Evolutionary conservation across 768 basidiomycete species (phyloP).

Genomic region (Pulveroboletus sp.): DNA sequence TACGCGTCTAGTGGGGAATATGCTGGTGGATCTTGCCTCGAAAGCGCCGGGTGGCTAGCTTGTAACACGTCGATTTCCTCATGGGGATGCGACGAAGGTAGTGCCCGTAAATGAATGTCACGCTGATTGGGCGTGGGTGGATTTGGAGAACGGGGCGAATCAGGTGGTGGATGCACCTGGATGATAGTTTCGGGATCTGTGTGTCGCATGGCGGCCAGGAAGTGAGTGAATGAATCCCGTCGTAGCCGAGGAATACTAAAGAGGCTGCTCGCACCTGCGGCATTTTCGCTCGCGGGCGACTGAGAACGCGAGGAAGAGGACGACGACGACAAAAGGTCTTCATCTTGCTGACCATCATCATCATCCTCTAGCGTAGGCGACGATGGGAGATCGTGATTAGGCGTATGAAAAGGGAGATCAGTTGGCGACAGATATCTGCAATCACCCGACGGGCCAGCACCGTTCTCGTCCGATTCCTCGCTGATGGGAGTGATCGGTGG

Average conservation of each 20-base stretch:
- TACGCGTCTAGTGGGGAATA: conserved; percentile 90
- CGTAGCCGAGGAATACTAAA: conserved; percentile 73
- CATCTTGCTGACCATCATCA: conserved; percentile 22
- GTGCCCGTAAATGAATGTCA: conserved; percentile 78
- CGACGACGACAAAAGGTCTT: conserved; percentile 26
- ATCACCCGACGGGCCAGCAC: conserved; percentile 50
- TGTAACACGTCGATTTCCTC: conserved; percentile 27
- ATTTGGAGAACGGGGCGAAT: conserved; percentile 75
- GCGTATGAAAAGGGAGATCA: conserved; percentile 59
- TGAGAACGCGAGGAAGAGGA: conserved; percentile 49
- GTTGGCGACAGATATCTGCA: conserved; percentile 60
- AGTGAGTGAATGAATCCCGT: conserved; percentile 64
- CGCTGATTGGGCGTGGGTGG: conserved; percentile 82
- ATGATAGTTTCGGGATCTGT: conserved; percentile 67
- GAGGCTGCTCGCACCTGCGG: conserved; percentile 81
- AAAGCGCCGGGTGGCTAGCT: conserved; percentile 32
- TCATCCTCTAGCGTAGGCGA: conserved; percentile 30
- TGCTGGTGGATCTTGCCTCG: conserved; percentile 73
- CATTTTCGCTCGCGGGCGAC: conserved; percentile 50
- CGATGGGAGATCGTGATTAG: conserved; percentile 46
- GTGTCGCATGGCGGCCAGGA: conserved; percentile 53
- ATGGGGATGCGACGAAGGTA: conserved; percentile 17
- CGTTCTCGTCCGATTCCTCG: conserved; percentile 53
- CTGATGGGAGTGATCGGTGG: conserved; percentile 79
- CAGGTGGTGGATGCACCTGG: conserved; percentile 74